Conservation (phyloP, 441 rosid genomes). For the Syzygium syzygioides region DNA sequence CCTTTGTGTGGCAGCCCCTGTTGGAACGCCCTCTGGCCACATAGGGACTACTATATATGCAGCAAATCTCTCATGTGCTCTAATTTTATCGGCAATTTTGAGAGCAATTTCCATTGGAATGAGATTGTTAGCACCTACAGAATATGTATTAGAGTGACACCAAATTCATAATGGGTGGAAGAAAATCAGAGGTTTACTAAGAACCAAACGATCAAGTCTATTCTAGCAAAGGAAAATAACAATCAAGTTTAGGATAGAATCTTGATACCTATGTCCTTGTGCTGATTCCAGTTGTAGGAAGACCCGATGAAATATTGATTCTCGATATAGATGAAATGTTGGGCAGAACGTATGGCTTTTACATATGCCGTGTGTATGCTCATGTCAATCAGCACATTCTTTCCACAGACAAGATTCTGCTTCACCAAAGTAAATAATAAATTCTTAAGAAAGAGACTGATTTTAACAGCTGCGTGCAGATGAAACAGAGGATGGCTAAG, state of each 20-base stretch:
- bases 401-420: slow-evolving; percentile 91
- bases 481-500: background rate
- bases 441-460: background rate
- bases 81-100: slow-evolving; percentile 87
- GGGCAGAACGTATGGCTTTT: slow-evolving; percentile 96
- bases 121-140: slow-evolving; percentile 85
- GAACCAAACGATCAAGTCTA: background rate
- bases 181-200: background rate
- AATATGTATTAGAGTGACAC: background rate
- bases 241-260: background rate
- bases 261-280: slow-evolving; percentile 66
- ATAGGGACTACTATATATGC: slow-evolving; percentile 91
- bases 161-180: background rate
- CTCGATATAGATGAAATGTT: slow-evolving; percentile 94
- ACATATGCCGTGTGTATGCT: slow-evolving; percentile 99
- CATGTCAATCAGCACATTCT: slow-evolving; percentile 94
- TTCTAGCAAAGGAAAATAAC: background rate
- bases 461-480: background rate
- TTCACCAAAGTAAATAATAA: slow-evolving; percentile 19
- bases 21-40: slow-evolving; percentile 99
- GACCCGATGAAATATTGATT: slow-evolving; percentile 98
- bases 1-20: slow-evolving; percentile 85
- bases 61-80: slow-evolving; percentile 87
- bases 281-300: slow-evolving; percentile 78
- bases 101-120: slow-evolving; percentile 99